Base-by-base conservation (phyloP, 2,329 filamentous ascomycete species). In the Penicillium freii region DNA sequence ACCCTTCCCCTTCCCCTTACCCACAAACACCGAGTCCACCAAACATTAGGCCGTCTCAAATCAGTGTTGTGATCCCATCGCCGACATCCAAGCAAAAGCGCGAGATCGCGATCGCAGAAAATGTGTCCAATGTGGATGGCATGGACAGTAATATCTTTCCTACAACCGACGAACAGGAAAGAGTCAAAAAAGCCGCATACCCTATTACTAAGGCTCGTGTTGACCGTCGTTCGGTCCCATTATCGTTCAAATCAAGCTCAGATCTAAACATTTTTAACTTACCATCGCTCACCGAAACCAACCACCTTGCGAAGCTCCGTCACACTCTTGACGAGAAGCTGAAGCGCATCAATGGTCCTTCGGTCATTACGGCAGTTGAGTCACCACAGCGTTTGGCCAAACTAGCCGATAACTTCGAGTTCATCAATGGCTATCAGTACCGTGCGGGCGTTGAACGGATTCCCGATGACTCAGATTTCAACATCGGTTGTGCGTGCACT, bases 391-490 rank as follows among this genome's bases (percentile, higher is more conserved):
- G 50, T 8, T 61, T 73, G 0, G 62, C 70, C 1, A 57, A 64
- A 1, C 65, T 72, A 11, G 66, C 67, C 0, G 55, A 68, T 0
- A 74, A 74, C 40, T 77, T 77, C 52, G 71, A 73, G n/a, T 77
- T 77, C 17, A 61, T 75, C 3, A 72, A 74, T 34, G 53, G 64
- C 1, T 76, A 77, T 49, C 71, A 71, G 38, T 55, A 76, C 4
- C 68, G 69, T 0, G 60, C 71, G 6, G 73, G 71, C 0, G 73
- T 76, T 2, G 45, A 57, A 1, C 63, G 56, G 0, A 67, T 70
- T 2, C 56, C 60, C 0, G 58, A 68, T 6, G 69, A 70, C 31
- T 63, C 56, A 0, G 74, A 74, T 15, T 52, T 45, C 11, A 52
- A 52, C 4, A 45, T 52, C 13, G 50, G 50, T 3, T 77, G 75